Evolutionary conservation across 257 asterid species (phyloP), one percentile per base, ranked within the genome.

Genomic region (Cruciata laevipes): DNA sequence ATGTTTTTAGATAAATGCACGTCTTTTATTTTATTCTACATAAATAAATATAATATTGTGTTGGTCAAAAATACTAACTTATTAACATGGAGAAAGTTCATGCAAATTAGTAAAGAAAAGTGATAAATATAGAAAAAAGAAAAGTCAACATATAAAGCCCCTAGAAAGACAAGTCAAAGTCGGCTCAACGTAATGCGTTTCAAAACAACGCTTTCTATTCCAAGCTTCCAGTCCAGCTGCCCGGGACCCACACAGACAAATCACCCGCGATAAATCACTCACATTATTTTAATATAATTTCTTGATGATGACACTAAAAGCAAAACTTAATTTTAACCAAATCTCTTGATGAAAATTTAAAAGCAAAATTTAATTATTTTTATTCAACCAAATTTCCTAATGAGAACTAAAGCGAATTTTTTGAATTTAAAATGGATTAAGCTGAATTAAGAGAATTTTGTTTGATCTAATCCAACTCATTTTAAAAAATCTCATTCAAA

Each of bases 221-320:
- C 20, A 47, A 47, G 17, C 42, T 37, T 37, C 42, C 42, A 37
- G 42, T 14, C 51, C 40, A 6, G 12, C 21, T 66, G 33, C 20
- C 3, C 11, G 49, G 71, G 71, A 66, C 52, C 71, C 71, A 33
- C 35, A 23, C 3, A 14, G 52, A 67, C 71, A 67, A 20, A 61
- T 67, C 11, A 33, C 42, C 21, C 25, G 53, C 25, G 64, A 35
- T 51, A 52, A 3, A 9, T 35, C 70, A 66, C 70, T 27, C n/a
- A 7, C 11, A 38, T 38, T 38, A 38, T 0, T 38, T 14, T 47
- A 37, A 47, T 42, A 17, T 0, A 42, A 42, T 12, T 40, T 12
- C 51, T 3, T 42, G 13, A 42, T 42, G 51, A 42, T 18, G 8
- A 0, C 14, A 42, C 11, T 42, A 13, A 13, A 10, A 2, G 18